Evolutionary conservation across 2,329 filamentous ascomycete genomes (phyloP).

Genomic region (Fusarium praegraminearum): DNA sequence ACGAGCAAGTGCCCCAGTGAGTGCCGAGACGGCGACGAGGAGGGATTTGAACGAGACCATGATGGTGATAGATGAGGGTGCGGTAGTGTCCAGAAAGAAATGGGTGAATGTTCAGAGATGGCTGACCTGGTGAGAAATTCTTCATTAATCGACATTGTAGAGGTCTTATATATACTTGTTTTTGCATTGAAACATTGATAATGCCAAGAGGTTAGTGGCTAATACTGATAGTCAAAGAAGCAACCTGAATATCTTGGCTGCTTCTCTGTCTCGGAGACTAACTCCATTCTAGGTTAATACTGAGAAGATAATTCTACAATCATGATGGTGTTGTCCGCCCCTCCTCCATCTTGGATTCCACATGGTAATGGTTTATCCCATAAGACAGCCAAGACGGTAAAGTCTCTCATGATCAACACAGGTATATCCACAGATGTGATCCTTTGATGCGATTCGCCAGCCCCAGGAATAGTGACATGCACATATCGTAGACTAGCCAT

Average conservation of each 20-base stretch:
- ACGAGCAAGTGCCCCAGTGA: slow-evolving; percentile 19
- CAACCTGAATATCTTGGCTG: background rate
- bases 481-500: background rate
- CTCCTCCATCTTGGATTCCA: background rate
- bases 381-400: slow-evolving; percentile 7
- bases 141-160: fast-evolving
- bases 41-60: slow-evolving; percentile 23
- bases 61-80: background rate
- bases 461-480: background rate
- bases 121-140: background rate
- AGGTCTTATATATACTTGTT: background rate
- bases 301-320: slow-evolving; percentile 1
- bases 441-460: slow-evolving; percentile 8
- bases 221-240: background rate
- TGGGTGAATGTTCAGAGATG: background rate
- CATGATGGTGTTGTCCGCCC: background rate
- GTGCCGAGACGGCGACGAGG: slow-evolving; percentile 13
- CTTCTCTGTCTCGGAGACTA: background rate
- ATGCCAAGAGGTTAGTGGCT: background rate
- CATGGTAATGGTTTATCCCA: background rate
- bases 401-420: background rate
- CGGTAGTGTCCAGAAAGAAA: background rate
- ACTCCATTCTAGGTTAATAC: background rate
- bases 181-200: fast-evolving
- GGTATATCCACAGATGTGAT: background rate